phyloP scores from a whole-genome alignment of 2,329 filamentous ascomycete genomes.

The Coniochaeta pulveracea region DNA sequence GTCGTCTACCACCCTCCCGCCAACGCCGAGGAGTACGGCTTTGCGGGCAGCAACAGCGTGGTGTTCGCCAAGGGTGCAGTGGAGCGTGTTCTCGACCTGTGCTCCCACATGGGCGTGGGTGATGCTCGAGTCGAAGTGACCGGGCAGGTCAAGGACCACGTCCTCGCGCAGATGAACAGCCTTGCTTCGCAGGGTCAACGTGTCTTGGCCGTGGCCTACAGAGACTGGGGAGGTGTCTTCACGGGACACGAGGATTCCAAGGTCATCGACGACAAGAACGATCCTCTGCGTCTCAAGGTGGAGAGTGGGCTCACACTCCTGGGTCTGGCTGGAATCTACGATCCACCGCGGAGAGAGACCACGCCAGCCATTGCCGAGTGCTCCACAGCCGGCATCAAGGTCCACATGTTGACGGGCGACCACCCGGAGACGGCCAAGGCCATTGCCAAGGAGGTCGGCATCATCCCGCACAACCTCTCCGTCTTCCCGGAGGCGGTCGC shows the following conservation, averaged over 20 bases:
- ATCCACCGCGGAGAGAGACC: constrained; percentile 74
- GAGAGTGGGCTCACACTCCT: constrained; percentile 62
- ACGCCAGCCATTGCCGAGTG: constrained; percentile 60
- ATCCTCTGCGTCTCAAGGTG: constrained; percentile 44
- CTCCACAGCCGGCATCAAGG: constrained; percentile 61
- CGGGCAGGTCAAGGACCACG: constrained; percentile 34
- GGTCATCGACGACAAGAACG: constrained; percentile 22
- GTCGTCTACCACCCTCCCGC: constrained; percentile 52
- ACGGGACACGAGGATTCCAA: constrained; percentile 17
- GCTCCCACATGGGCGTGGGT: constrained; percentile 33
- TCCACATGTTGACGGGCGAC: constrained; percentile 80
- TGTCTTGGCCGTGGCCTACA: constrained; percentile 60
- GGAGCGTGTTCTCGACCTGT: constrained; percentile 48
- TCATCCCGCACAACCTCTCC: constrained; percentile 54
- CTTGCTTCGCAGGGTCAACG: constrained; percentile 60
- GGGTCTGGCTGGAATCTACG: constrained; percentile 78
- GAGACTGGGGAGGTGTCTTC: constrained; percentile 42
- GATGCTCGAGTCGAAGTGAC: constrained; percentile 32
- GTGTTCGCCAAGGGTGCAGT: constrained; percentile 54
- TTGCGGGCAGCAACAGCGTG: constrained; percentile 31
- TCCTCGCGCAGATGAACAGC: constrained; percentile 42
- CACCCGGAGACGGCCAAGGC: constrained; percentile 69
- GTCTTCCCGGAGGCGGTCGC: constrained; percentile 50
- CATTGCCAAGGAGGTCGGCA: constrained; percentile 69
- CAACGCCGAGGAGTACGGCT: constrained; percentile 21